Evolutionary conservation across 805 yeast species (phyloP).

Genomic region (Barnettozyma wickerhamii): DNA sequence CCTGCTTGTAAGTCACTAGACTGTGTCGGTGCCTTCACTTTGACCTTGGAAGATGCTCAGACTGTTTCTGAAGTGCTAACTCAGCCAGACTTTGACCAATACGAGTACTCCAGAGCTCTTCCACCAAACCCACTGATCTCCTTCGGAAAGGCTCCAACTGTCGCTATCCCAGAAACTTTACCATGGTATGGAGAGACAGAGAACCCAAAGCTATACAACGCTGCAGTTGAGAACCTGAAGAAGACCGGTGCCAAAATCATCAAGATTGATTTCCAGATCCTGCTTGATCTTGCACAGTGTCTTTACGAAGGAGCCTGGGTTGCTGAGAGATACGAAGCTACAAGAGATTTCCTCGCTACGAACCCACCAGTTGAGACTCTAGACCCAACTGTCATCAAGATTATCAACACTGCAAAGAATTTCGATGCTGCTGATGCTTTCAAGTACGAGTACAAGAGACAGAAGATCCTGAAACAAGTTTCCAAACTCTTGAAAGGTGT

Average conservation of each 20-base stretch:
- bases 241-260: slow-evolving; percentile 55
- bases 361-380: slow-evolving; percentile 66
- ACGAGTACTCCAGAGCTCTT: slow-evolving; percentile 75
- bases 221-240: slow-evolving; percentile 53
- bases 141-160: slow-evolving; percentile 54
- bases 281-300: slow-evolving; percentile 78
- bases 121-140: slow-evolving; percentile 62
- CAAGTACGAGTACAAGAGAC: slow-evolving; percentile 82
- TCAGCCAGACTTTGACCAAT: slow-evolving; percentile 57
- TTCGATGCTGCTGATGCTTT: slow-evolving; percentile 81
- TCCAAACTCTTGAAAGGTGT: slow-evolving; percentile 47
- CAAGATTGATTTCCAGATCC: slow-evolving; percentile 66
- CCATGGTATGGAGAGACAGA: slow-evolving; percentile 79
- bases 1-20: slow-evolving; percentile 96
- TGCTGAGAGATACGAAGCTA: slow-evolving; percentile 87
- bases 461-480: slow-evolving; percentile 67
- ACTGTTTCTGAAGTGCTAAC: slow-evolving; percentile 67
- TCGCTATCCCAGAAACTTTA: slow-evolving; percentile 73
- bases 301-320: slow-evolving; percentile 99
- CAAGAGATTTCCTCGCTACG: slow-evolving; percentile 62
- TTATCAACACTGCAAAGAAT: slow-evolving; percentile 74
- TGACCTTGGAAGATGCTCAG: slow-evolving; percentile 82
- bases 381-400: slow-evolving; percentile 78
- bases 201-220: slow-evolving; percentile 64
- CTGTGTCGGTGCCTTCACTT: slow-evolving; percentile 82